These are phyloP conservation scores for Oryza brachyantha DNA, from an alignment of 176 grass and related monocot genomes.

Conservation along the genomic window DNA sequence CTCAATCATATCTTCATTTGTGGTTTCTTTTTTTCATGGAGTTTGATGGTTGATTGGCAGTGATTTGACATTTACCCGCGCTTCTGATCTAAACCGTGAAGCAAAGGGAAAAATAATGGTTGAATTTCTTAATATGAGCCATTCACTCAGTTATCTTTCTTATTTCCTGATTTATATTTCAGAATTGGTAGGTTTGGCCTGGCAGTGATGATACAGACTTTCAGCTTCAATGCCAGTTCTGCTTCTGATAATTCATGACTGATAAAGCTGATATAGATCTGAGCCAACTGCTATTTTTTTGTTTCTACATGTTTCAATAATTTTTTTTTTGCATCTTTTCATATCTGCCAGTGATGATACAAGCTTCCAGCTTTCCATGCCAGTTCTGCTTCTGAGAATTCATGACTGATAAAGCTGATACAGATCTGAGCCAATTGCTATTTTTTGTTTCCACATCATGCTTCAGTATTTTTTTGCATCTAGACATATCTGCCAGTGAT, in stretches of 20 bases:
- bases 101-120: conserved; percentile 50
- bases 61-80: conserved; percentile 55
- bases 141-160: not conserved
- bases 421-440: conserved; percentile 31
- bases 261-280: conserved; percentile 49
- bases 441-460: not conserved
- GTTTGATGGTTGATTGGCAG: conserved; percentile 11
- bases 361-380: conserved; percentile 58
- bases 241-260: conserved; percentile 79
- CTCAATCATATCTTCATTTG: not conserved
- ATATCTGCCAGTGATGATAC: too few species aligned
- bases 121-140: conserved; percentile 80
- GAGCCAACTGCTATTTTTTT: conserved; percentile 28
- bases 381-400: conserved; percentile 85
- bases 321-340: too few species aligned
- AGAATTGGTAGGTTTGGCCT: not conserved
- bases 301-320: too few species aligned
- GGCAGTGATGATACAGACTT: conserved; percentile 45
- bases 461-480: too few species aligned
- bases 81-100: conserved; percentile 61
- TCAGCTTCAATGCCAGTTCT: conserved; percentile 65
- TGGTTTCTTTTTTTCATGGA: not conserved
- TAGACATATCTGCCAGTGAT: not conserved
- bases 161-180: too few species aligned
- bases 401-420: conserved; percentile 57